phyloP scores from a whole-genome alignment of 169 alveolate genomes.

The Plasmodium gonderi region DNA sequence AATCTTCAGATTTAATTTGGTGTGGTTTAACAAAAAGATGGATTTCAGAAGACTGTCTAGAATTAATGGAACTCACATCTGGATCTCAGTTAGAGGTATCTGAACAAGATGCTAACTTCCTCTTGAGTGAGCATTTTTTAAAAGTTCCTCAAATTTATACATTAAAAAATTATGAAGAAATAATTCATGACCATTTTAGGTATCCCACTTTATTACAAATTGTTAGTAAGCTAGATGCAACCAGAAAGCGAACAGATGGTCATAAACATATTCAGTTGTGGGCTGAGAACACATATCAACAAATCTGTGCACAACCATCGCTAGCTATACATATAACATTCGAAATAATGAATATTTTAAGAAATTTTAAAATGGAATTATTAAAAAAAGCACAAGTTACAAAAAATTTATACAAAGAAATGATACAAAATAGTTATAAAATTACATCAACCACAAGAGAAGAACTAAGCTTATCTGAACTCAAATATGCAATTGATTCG shows the following conservation, averaged over 20 bases:
- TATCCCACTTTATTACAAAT: slow-evolving; percentile 33
- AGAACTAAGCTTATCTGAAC: slow-evolving; percentile 55
- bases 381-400: slow-evolving; percentile 57
- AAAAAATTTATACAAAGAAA: slow-evolving; percentile 42
- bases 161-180: slow-evolving; percentile 74
- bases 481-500: slow-evolving; percentile 46
- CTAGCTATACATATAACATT: slow-evolving; percentile 71
- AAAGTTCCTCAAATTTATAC: slow-evolving; percentile 47
- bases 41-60: slow-evolving; percentile 80
- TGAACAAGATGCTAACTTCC: slow-evolving; percentile 75
- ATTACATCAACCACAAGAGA: slow-evolving; percentile 51
- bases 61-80: slow-evolving; percentile 78
- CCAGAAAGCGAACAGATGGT: slow-evolving; percentile 30
- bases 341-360: slow-evolving; percentile 46
- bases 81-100: slow-evolving; percentile 73
- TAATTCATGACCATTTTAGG: slow-evolving; percentile 74
- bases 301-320: slow-evolving; percentile 42
- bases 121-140: slow-evolving; percentile 72
- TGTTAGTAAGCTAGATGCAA: slow-evolving; percentile 27
- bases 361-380: slow-evolving; percentile 60
- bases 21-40: slow-evolving; percentile 81
- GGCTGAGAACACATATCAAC: slow-evolving; percentile 66
- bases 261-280: slow-evolving; percentile 17
- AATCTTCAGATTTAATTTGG: slow-evolving; percentile 81
- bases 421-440: slow-evolving; percentile 63